These are phyloP conservation scores for Yamadazyma nakazawae DNA, from an alignment of 805 yeast species.

Conservation along the genomic window DNA sequence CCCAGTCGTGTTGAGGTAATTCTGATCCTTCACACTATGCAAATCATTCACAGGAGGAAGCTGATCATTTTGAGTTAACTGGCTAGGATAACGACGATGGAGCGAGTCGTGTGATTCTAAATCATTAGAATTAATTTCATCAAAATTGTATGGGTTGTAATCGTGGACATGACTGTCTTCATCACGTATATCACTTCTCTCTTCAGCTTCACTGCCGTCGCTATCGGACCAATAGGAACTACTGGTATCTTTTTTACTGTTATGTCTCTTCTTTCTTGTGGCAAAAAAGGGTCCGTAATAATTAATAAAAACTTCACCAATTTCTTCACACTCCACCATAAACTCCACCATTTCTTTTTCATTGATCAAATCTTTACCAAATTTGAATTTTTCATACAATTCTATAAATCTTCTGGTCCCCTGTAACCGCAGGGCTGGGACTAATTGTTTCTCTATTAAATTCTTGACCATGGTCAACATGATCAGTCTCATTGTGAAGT, in stretches of 20 bases:
- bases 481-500: conserved; percentile 42
- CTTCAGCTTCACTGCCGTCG: not conserved
- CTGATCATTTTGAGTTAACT: too few species aligned
- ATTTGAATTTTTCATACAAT: conserved; percentile 66
- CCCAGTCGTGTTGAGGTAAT: not conserved
- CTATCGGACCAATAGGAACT: not conserved
- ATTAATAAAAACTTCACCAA: conserved; percentile 15
- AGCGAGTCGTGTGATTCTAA: too few species aligned
- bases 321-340: conserved; percentile 37
- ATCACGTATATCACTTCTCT: too few species aligned
- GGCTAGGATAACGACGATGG: too few species aligned
- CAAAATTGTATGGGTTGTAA: too few species aligned
- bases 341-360: conserved; percentile 59
- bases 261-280: conserved; percentile 3
- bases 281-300: conserved; percentile 17
- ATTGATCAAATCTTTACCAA: conserved; percentile 57
- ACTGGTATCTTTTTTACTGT: not conserved
- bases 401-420: conserved; percentile 28
- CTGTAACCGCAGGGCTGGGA: conserved; percentile 9
- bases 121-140: too few species aligned
- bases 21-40: too few species aligned
- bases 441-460: conserved; percentile 7
- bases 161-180: too few species aligned
- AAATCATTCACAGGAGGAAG: too few species aligned
- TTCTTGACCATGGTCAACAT: conserved; percentile 30